Evolutionary conservation across 2,329 filamentous ascomycete species (phyloP).

Genomic region (Aspergillus spinulosporus): DNA sequence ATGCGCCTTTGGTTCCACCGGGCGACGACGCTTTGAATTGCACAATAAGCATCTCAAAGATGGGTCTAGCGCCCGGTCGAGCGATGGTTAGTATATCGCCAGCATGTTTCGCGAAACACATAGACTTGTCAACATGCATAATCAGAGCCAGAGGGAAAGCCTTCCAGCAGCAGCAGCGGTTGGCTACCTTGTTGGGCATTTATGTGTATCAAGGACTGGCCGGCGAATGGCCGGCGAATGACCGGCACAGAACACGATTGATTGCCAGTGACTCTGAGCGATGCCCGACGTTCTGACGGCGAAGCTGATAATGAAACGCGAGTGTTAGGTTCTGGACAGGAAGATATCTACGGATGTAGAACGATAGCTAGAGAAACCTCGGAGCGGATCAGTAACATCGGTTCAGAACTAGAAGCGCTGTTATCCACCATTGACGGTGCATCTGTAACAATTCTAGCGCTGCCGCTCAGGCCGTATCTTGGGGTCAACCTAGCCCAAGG

Average conservation of each 20-base stretch:
- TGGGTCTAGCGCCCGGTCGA: neutral
- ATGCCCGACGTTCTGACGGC: neutral
- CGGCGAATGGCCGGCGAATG: neutral
- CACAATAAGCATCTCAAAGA: neutral
- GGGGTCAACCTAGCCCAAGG: neutral
- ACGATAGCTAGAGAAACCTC: neutral
- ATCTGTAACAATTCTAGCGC: neutral
- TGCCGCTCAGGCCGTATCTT: slow-evolving; percentile 4
- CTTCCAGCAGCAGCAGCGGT: neutral
- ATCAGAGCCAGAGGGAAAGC: neutral
- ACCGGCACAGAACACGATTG: neutral
- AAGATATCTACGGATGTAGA: neutral
- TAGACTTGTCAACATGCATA: slow-evolving; percentile 4
- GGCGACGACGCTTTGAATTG: neutral
- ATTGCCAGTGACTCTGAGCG: no score
- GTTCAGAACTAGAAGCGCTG: neutral
- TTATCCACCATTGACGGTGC: no score
- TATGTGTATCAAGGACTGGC: neutral
- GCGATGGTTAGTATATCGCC: neutral
- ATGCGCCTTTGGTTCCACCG: neutral
- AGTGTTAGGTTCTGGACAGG: neutral
- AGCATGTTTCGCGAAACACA: slow-evolving; percentile 2
- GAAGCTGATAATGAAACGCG: neutral
- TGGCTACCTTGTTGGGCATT: neutral
- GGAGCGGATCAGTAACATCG: neutral